phyloP scores from a whole-genome alignment of 257 asterid genomes.

The Capsicum rhomboideum region DNA sequence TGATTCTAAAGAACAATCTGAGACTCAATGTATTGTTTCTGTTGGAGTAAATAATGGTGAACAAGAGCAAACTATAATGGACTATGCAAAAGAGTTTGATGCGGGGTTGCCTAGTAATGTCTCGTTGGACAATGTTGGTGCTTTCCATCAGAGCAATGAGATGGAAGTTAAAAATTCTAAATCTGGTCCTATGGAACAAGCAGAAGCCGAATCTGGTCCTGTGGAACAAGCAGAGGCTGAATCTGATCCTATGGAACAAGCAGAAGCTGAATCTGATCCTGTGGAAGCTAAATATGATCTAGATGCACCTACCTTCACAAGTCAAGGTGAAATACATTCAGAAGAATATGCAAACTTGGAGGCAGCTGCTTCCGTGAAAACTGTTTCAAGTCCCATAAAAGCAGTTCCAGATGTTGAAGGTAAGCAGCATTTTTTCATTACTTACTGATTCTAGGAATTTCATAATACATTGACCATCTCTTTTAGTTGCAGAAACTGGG shows the following conservation, averaged over 20 bases:
- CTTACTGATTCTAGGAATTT: not conserved
- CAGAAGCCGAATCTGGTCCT: not conserved
- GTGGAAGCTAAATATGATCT: not conserved
- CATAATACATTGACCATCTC: not conserved
- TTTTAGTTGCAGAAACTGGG: conserved; percentile 3
- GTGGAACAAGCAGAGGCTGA: not conserved
- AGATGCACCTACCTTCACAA: not conserved
- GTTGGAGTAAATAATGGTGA: not conserved
- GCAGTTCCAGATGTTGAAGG: not conserved
- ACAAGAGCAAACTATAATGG: not conserved
- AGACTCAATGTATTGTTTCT: not conserved
- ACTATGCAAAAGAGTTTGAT: not conserved
- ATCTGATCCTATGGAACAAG: not conserved
- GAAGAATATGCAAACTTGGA: not conserved
- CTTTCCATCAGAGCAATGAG: not conserved
- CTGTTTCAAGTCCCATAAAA: not conserved
- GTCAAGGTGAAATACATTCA: not conserved
- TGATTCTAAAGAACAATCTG: not conserved
- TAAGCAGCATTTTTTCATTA: not conserved
- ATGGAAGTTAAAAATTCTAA: not conserved
- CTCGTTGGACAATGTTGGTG: not conserved
- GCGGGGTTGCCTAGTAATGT: not conserved
- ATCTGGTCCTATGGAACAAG: not conserved
- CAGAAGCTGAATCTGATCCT: not conserved
- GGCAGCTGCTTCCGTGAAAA: not conserved